phyloP scores from a whole-genome alignment of 768 basidiomycete species.

The Leccinum obscurum region DNA sequence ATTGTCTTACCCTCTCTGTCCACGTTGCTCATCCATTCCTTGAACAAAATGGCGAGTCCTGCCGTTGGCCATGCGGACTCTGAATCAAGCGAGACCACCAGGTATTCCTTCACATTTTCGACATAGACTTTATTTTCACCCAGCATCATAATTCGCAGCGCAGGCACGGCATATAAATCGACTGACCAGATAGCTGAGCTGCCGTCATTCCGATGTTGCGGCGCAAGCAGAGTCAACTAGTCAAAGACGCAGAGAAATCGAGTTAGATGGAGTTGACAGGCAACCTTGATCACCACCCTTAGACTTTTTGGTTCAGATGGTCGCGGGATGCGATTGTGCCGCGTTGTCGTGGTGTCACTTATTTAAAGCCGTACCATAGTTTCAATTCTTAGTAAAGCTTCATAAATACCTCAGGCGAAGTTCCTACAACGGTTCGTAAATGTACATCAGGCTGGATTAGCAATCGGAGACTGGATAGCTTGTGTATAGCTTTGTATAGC shows the following conservation, averaged over 20 bases:
- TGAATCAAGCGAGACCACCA: too few species aligned
- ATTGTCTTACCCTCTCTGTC: too few species aligned
- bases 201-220: conserved; percentile 25
- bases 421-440: neutral
- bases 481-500: neutral
- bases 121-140: too few species aligned
- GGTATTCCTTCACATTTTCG: too few species aligned
- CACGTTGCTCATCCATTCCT: too few species aligned
- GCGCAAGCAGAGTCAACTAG: conserved; percentile 25
- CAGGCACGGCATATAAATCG: too few species aligned
- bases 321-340: neutral
- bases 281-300: neutral
- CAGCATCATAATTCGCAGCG: too few species aligned
- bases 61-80: too few species aligned
- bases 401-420: neutral
- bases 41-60: too few species aligned
- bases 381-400: neutral
- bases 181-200: too few species aligned
- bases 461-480: neutral
- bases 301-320: too few species aligned
- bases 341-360: neutral
- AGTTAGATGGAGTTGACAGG: neutral
- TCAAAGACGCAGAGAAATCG: neutral
- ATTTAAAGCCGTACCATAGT: neutral
- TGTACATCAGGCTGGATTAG: neutral